A percentile compares a stretch with the other conserved stretches of the same genome.
Evolutionary conservation across 2,329 filamentous ascomycete species (phyloP).

Genomic region (Penicillium capsulatum): DNA sequence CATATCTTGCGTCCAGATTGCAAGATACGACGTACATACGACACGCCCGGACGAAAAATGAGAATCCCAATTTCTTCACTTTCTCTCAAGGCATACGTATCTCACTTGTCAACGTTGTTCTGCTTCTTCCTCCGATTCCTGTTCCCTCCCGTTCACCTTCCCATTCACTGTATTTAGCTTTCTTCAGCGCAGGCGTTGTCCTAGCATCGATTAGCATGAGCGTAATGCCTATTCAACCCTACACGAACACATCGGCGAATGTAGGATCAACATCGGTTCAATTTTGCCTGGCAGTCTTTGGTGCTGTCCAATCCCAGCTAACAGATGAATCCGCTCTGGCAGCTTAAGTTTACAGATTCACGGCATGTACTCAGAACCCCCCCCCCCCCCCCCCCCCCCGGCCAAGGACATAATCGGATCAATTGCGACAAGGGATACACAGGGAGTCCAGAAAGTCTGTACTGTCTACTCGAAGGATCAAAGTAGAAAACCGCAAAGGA

Average conservation of each 20-base stretch:
- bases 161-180: slow-evolving; percentile 22
- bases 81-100: slow-evolving; percentile 4
- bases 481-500: background rate
- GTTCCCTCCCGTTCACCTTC: slow-evolving; percentile 4
- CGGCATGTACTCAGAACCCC: too few relatives aligned
- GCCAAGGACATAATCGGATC: too few relatives aligned
- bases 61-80: background rate
- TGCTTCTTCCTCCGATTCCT: slow-evolving; percentile 10
- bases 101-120: slow-evolving; percentile 5
- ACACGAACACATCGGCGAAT: too few relatives aligned
- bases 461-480: background rate
- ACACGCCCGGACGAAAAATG: too few relatives aligned
- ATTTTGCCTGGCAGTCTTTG: too few relatives aligned
- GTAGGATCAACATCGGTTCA: too few relatives aligned
- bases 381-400: too few relatives aligned
- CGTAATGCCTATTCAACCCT: slow-evolving; percentile 21
- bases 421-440: slow-evolving; percentile 2
- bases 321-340: too few relatives aligned
- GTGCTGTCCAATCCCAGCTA: too few relatives aligned
- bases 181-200: slow-evolving; percentile 27
- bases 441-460: background rate
- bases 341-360: too few relatives aligned
- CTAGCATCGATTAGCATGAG: slow-evolving; percentile 28
- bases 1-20: too few relatives aligned
- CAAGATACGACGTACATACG: too few relatives aligned